phyloP scores from a whole-genome alignment of 345 rosid genomes.

The Noccaea bulbosa region DNA sequence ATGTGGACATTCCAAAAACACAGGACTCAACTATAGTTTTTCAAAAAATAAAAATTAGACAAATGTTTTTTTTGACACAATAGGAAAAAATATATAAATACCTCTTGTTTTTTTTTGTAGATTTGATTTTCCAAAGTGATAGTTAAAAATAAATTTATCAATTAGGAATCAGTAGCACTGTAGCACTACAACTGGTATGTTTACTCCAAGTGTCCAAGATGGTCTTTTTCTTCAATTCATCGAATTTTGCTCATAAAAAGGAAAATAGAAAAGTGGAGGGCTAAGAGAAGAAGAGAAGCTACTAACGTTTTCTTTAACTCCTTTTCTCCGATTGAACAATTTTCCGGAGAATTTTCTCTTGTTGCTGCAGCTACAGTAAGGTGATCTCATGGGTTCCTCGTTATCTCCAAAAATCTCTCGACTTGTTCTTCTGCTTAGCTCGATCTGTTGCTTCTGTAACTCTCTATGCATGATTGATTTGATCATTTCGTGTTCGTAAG shows the following conservation, averaged over 20 bases:
- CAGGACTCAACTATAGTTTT: too few relatives aligned
- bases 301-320: conserved; percentile 35
- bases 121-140: neutral
- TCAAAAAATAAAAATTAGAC: too few relatives aligned
- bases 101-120: too few relatives aligned
- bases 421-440: neutral
- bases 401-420: neutral
- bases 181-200: neutral
- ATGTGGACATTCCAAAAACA: too few relatives aligned
- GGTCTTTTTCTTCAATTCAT: neutral
- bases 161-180: neutral
- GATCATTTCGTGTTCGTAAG: conserved; percentile 15
- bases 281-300: conserved; percentile 39
- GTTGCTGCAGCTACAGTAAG: conserved; percentile 29
- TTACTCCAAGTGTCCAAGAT: conserved; percentile 10
- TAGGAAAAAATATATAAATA: too few relatives aligned
- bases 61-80: too few relatives aligned
- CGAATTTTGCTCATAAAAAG: conserved; percentile 26
- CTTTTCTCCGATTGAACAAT: neutral
- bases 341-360: neutral
- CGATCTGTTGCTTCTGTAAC: conserved; percentile 26
- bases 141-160: neutral
- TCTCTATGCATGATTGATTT: conserved; percentile 35
- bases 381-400: neutral
- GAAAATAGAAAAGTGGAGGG: conserved; percentile 31